Base-by-base conservation (phyloP, 2,329 filamentous ascomycete genomes). In the Hypocrella siamensis region DNA sequence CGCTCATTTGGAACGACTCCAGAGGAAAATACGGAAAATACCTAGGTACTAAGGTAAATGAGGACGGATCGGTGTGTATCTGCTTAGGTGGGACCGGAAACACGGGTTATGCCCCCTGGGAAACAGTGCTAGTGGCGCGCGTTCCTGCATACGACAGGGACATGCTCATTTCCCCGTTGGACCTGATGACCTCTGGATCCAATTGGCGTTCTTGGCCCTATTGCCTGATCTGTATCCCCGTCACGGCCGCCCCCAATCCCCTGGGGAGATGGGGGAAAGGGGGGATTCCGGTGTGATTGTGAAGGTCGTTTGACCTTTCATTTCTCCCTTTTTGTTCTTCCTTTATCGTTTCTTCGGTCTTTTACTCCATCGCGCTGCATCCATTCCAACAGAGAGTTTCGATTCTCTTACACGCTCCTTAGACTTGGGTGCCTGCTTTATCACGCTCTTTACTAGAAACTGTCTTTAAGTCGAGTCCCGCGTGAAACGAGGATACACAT, bases 391-490 rank as follows among this genome's bases (percentile, higher is more conserved):
- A 58, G 64, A 66, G 64, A 60, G 61, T 55, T 42, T 43, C 40
- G 46, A 41, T 63, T 67, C 64, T 68, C 65, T 61, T 60, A 46
- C 59, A 70, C 66, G 55, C 62, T 70, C 66, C 43, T 70, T 63
- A 40, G 32, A 34, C 40, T 40, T 43, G 39, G 39, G 39, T 30
- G n/a, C 34, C 40, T 35, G 38, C 38, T 42, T 42, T 36, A 42
- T 35, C 35, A 51, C 51, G 32, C 43, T 53, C 49, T 38, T 45
- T 52, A 44, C 11, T 33, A n/a, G n/a, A n/a, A n/a, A n/a, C n/a
- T n/a, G n/a, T n/a, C n/a, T n/a, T n/a, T n/a, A n/a, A n/a, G n/a
- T n/a, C n/a, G n/a, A n/a, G n/a, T n/a, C n/a, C n/a, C n/a, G n/a
- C n/a, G n/a, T n/a, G n/a, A n/a, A n/a, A n/a, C n/a, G n/a, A n/a